Conservation (phyloP, 139 green algal species). For the Klebsormidium nitens region DNA sequence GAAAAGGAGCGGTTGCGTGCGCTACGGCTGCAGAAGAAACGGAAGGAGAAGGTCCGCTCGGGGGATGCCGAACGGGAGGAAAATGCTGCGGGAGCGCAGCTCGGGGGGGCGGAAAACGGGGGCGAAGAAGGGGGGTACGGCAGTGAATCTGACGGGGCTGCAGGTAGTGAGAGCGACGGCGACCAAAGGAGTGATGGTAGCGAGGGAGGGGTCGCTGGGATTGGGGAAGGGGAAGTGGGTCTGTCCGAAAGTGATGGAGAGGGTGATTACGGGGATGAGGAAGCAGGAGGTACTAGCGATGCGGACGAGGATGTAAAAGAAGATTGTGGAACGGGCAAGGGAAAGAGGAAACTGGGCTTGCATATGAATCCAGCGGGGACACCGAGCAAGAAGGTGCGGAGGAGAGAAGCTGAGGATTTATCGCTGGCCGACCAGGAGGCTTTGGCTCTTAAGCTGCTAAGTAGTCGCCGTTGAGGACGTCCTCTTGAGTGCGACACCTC, state of each 20-base stretch:
- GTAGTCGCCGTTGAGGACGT: neutral
- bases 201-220: neutral
- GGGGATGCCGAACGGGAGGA: neutral
- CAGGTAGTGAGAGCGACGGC: neutral
- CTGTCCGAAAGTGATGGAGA: slow-evolving; percentile 5
- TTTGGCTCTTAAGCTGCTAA: neutral
- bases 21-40: slow-evolving; percentile 28
- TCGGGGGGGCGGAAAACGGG: too few species aligned
- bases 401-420: neutral
- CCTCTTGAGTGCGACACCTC: too few species aligned
- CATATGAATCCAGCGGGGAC: neutral
- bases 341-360: neutral
- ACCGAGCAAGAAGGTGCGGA: neutral
- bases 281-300: neutral
- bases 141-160: slow-evolving; percentile 4
- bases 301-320: neutral
- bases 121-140: neutral
- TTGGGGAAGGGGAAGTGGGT: slow-evolving; percentile 5
- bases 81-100: neutral
- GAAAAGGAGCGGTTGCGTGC: slow-evolving; percentile 31
- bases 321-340: neutral
- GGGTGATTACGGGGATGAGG: neutral
- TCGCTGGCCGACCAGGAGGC: neutral
- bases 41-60: slow-evolving; percentile 26
- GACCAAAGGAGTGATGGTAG: neutral